Base-by-base conservation (phyloP, 257 asterid species). In the Nicotiana paniculata region DNA sequence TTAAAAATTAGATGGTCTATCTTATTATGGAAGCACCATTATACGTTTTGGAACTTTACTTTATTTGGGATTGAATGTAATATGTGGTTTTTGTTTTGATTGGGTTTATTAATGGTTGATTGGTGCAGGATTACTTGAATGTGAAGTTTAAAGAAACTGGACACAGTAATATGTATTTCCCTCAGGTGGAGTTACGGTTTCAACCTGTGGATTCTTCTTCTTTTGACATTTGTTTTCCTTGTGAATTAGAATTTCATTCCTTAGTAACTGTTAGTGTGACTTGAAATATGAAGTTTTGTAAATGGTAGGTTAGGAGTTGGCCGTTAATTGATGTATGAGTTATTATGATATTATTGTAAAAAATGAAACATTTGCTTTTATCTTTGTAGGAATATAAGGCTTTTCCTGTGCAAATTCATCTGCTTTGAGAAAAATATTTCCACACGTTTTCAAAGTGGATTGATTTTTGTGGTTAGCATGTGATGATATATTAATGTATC, bases 81-180 rank as follows among this genome's bases (percentile, higher is more conserved):
- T 51, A 4, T 65, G 61, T 4, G 55, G 4, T 16, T 39, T 80
- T 80, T 80, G 30, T 16, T 54, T 48, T 80, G 30, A 63, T 65
- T 63, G 32, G 81, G 82, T 84, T 8, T 76, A 28, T 37, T 59
- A 64, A 57, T 21, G 80, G n/a, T 65, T 66, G 85, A 78, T 81
- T 75, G 58, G 43, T 83, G 92, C 98, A 96, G 99, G 99, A 96
- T 0, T 94, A 91, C 84, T 87, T 96, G 93, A 96, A 96, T 87
- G 94, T 85, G 82, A 94, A 94, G 93, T 96, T 96, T 84, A 96
- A 96, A 91, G 98, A 94, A 91, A 96, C 98, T 82, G 98, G 98
- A 33, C 99, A 96, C 75, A 94, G 99, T 90, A 96, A 96, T 82
- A 94, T 96, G 99, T 96, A 96, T 87, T 96, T 96, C 69, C 99